These are phyloP conservation scores for Citrus unshiu DNA, from an alignment of 345 rosid genomes.

Conservation along the genomic window DNA sequence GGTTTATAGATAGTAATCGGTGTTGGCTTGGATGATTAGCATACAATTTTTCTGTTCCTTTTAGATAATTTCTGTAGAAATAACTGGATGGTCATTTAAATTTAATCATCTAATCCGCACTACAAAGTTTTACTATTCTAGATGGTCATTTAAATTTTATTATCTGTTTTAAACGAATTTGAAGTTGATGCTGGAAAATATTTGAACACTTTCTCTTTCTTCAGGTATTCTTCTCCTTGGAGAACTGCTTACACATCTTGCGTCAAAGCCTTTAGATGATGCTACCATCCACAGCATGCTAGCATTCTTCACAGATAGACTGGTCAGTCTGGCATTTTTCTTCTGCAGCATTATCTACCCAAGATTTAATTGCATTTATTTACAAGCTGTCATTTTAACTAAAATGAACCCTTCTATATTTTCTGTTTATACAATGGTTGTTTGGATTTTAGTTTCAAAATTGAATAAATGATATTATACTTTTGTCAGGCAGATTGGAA, in stretches of 20 bases:
- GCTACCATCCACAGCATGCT: constrained; percentile 56
- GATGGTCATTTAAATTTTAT: neutral
- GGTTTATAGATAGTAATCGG: neutral
- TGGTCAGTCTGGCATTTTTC: constrained; percentile 54
- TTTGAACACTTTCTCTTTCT: constrained; percentile 5
- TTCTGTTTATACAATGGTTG: neutral
- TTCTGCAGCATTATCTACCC: constrained; percentile 5
- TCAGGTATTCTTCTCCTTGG: constrained; percentile 83
- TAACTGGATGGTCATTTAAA: neutral
- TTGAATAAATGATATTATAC: constrained; percentile 25
- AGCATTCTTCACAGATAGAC: constrained; percentile 59
- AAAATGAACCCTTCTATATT: neutral
- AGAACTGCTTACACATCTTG: constrained; percentile 51
- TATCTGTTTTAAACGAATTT: neutral
- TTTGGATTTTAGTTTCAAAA: constrained; percentile 8
- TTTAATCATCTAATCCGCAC: neutral
- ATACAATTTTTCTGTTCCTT: neutral
- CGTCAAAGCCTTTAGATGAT: constrained; percentile 52
- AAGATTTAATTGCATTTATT: neutral
- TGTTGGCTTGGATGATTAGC: neutral
- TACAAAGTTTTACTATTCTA: neutral
- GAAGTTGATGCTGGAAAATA: neutral
- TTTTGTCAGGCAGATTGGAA: constrained; percentile 92
- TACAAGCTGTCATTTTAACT: neutral
- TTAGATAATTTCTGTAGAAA: neutral